These are phyloP conservation scores for Parasarocladium wereldwijsianum DNA, from an alignment of 2,329 filamentous ascomycete species.

Conservation along the genomic window DNA sequence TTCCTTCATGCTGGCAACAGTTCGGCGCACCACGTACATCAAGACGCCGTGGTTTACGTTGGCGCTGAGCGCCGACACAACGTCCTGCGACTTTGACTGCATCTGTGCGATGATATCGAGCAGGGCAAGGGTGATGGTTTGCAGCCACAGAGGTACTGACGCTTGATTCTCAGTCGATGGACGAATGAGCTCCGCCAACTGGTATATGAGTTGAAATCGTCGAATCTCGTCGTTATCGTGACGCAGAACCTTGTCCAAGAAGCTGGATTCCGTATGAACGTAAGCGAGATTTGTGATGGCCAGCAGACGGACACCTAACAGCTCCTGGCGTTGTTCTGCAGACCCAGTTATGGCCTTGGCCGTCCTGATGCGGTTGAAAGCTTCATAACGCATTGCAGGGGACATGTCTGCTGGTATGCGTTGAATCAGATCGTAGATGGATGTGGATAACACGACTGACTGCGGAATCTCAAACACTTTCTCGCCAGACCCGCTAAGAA, in stretches of 20 bases:
- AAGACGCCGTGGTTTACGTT: constrained; percentile 94
- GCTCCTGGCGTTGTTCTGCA: constrained; percentile 52
- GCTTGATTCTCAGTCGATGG: constrained; percentile 57
- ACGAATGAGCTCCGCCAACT: constrained; percentile 83
- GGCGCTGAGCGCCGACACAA: constrained; percentile 80
- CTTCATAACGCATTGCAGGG: constrained; percentile 61
- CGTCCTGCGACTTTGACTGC: constrained; percentile 61
- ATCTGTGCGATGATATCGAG: constrained; percentile 78
- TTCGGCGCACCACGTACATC: constrained; percentile 83
- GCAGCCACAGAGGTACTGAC: constrained; percentile 58
- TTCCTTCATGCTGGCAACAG: constrained; percentile 64
- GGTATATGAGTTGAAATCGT: constrained; percentile 77
- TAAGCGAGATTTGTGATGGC: constrained; percentile 87
- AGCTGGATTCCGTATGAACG: constrained; percentile 69
- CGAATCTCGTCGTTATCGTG: constrained; percentile 83
- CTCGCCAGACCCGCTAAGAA: constrained; percentile 25
- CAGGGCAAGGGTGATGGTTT: constrained; percentile 67
- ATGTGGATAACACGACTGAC: constrained; percentile 32
- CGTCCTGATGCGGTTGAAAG: constrained; percentile 68
- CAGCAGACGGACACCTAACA: constrained; percentile 68
- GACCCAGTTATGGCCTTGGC: constrained; percentile 66
- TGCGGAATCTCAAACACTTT: constrained; percentile 52
- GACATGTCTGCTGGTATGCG: constrained; percentile 52
- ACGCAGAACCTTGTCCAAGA: constrained; percentile 72
- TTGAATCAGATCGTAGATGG: constrained; percentile 41